Evolutionary conservation across 2,329 filamentous ascomycete genomes (phyloP), one percentile per base, ranked within the genome.

Genomic region (Aquanectria penicillioides): DNA sequence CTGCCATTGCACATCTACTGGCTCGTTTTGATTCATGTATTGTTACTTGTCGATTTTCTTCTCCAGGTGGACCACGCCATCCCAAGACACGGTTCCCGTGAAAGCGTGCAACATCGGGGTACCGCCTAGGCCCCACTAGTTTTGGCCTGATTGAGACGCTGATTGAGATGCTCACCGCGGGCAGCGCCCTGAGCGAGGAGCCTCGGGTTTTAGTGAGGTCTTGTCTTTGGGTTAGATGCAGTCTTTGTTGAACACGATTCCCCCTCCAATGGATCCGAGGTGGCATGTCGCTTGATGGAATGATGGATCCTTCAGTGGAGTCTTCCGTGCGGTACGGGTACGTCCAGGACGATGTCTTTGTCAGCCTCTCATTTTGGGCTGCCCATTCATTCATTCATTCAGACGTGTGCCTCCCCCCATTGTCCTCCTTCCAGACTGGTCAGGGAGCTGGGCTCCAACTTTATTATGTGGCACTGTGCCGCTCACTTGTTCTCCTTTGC

Each of bases 121-220:
- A 40, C 25, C 7, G 26, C 40, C 41, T 48, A 55, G 20, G 31
- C 54, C 61, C 64, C 62, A 61, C 65, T 33, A 57, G 59, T 22
- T 37, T 57, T 53, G 34, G 40, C 37, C 50, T 47, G 29, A 31
- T 57, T 29, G 26, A 60, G 41, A 13, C n/a, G n/a, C n/a, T n/a
- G n/a, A n/a, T n/a, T n/a, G n/a, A n/a, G n/a, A n/a, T 49, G 43
- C 57, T 59, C 36, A 53, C 60, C 51, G 58, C 40, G 62, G 63
- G 66, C 66, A 66, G 67, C 66, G 65, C 66, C 66, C 65, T 69
- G 63, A 69, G 59, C 59, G 34, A 63, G 46, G 57, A 67, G 64
- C 47, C 63, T 64, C 50, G 48, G 29, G 51, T 25, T 52, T 51
- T 53, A 61, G 59, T 36, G 49, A 38, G 59, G 49, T 54, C 57